These are phyloP conservation scores for Xylaria castorea DNA, from an alignment of 495 filamentous ascomycete species.

Conservation along the genomic window DNA sequence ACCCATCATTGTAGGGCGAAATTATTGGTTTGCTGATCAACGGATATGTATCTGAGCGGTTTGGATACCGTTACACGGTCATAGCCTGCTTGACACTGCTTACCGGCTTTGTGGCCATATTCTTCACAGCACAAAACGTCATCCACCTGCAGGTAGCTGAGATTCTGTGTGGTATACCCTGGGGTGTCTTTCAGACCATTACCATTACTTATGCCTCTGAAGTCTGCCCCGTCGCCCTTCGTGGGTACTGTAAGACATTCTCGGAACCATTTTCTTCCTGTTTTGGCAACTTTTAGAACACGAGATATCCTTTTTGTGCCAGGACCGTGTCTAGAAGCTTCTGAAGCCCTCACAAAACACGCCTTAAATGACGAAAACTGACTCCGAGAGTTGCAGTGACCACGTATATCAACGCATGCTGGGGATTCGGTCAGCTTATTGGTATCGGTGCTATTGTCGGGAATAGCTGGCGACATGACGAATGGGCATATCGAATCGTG, in stretches of 20 bases:
- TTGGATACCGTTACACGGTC: conserved; percentile 75
- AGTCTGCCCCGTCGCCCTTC: conserved; percentile 74
- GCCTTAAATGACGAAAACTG: not conserved
- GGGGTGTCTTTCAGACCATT: conserved; percentile 79
- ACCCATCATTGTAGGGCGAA: conserved; percentile 59
- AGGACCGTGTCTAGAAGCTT: not conserved
- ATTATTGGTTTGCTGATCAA: conserved; percentile 80
- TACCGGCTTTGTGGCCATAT: conserved; percentile 74
- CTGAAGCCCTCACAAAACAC: not conserved
- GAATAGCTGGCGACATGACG: conserved; percentile 49
- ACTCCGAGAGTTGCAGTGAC: conserved; percentile 51
- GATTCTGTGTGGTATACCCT: conserved; percentile 77
- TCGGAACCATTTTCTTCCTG: not conserved
- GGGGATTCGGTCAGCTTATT: conserved; percentile 80
- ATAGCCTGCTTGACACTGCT: conserved; percentile 70
- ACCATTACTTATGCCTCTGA: conserved; percentile 84
- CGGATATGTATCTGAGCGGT: conserved; percentile 75
- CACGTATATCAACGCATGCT: conserved; percentile 84
- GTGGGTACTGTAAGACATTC: conserved; percentile 57
- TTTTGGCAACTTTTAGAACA: not conserved
- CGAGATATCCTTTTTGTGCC: not conserved
- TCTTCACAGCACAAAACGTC: conserved; percentile 77
- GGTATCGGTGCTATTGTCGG: conserved; percentile 76
- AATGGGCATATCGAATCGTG: conserved; percentile 71
- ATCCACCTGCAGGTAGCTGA: conserved; percentile 72